Evolutionary conservation across 257 asterid genomes (phyloP), one percentile per base, ranked within the genome.

Genomic region (Ajuga chamaepitys): DNA sequence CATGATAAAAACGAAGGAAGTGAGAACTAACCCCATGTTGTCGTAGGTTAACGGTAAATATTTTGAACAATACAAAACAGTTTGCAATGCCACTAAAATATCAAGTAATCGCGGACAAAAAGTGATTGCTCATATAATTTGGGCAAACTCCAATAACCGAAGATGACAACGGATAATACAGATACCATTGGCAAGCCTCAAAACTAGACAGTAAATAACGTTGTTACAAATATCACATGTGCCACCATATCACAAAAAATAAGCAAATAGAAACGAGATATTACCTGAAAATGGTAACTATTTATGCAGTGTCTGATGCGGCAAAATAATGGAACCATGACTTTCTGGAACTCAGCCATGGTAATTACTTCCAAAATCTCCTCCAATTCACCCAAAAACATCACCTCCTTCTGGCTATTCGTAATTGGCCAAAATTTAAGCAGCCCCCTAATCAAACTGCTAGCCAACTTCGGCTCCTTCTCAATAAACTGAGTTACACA

Each of bases 381-480:
- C 81, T 91, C 96, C 57, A 88, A 5, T 79, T 91, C 98, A n/a
- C 92, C 75, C 79, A 88, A 68, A 71, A 88, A 88, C 92, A 91
- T 86, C 61, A 91, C 83, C 86, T 91, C 98, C 75, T 91, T 91
- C 64, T 82, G 94, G 78, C 91, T 88, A 72, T 66, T 88, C 0
- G 95, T 91, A 47, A 86, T 75, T 4, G 98, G 95, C 98, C 98
- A 91, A 72, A 80, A 85, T 68, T 80, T 87, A 71, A 91, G 83
- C 71, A 88, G 77, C 28, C 98, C 98, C 63, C 57, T 75, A 24
- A 91, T 82, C 65, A 86, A 83, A 14, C 73, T 60, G 50, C 85
- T 70, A 24, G 92, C 95, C 79, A 91, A 71, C 70, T 82, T 83
- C 7, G 95, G 98, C 22, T 91, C 95, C 83, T 91, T 91, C 78